Evolutionary conservation across 192 early-diverging fungal genomes (phyloP), one percentile per base, ranked within the genome.

Genomic region (Entophlyctis luteolus): DNA sequence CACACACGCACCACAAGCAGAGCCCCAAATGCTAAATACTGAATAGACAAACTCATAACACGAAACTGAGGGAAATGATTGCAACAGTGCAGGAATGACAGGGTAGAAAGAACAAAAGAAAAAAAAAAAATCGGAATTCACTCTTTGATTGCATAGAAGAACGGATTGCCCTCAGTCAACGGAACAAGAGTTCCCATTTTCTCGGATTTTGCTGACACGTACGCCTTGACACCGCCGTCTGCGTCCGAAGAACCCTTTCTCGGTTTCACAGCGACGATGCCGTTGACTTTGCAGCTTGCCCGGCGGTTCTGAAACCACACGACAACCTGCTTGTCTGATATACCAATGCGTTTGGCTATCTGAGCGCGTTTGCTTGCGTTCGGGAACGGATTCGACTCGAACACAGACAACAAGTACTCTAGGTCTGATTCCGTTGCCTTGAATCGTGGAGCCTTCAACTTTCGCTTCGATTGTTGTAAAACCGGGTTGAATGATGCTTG

Each of bases 221-320:
- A n/a, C n/a, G n/a, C n/a, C n/a, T n/a, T n/a, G n/a, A n/a, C n/a
- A n/a, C n/a, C n/a, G n/a, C n/a, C n/a, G n/a, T n/a, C n/a, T n/a
- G n/a, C n/a, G n/a, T n/a, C n/a, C n/a, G n/a, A n/a, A n/a, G n/a
- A n/a, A n/a, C n/a, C 27, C 58, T 60, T 60, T 27, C 47, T 60
- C 6, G 55, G 55, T 2, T 57, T 57, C 18, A 57, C 55, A 16
- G 55, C 55, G 8, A 57, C 8, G 32, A 60, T 60, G 25, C 58
- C 58, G 27, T 60, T 60, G 39, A 45, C 20, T 29, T 60, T 60
- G 10, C 39, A 28, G 20, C 39, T 60, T 37, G 58, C 58, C 28
- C 94, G 84, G 67, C 88, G 88, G 82, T 97, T 97, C 74, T 97
- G 94, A 76, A 97, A 98, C 95, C 95, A 98, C 54, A 98, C 91